Conservation (phyloP, 2,329 filamentous ascomycete species). For the Parastagonospora nodorum region DNA sequence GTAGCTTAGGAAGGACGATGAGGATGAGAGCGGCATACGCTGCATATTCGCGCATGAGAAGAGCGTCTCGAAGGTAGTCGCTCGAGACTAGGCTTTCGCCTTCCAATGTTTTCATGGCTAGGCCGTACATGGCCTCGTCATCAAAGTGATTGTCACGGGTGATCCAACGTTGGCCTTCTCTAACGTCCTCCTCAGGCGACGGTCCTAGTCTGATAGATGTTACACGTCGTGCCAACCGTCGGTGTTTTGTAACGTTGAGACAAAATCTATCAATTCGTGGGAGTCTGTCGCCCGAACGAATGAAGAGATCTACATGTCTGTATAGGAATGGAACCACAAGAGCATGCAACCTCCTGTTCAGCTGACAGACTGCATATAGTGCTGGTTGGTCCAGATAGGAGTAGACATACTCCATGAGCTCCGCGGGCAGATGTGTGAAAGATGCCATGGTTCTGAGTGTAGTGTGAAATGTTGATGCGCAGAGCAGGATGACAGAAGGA, state of each 20-base stretch:
- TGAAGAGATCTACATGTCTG: constrained; percentile 28
- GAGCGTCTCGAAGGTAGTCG: constrained; percentile 19
- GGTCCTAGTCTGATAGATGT: constrained; percentile 27
- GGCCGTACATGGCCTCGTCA: constrained; percentile 13
- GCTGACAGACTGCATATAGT: constrained; percentile 15
- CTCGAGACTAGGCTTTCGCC: constrained; percentile 19
- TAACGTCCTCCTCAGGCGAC: constrained; percentile 11
- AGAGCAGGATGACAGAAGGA: not conserved
- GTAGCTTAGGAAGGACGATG: constrained; percentile 23
- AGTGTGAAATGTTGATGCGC: not conserved
- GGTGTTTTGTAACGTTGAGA: constrained; percentile 23
- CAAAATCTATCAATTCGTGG: constrained; percentile 34
- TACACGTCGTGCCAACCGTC: constrained; percentile 20
- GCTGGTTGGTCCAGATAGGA: constrained; percentile 24
- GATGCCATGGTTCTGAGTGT: constrained; percentile 17
- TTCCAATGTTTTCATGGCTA: constrained; percentile 14
- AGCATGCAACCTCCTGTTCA: constrained; percentile 16
- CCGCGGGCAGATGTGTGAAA: constrained; percentile 24
- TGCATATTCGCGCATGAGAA: constrained; percentile 27
- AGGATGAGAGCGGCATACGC: constrained; percentile 30
- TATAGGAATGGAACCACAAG: constrained; percentile 26
- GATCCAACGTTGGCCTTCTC: constrained; percentile 23
- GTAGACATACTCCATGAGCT: constrained; percentile 31
- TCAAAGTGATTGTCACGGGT: constrained; percentile 17
- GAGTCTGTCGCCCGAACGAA: constrained; percentile 16